phyloP scores from a whole-genome alignment of 192 early-diverging fungal species.

The Dissophora globulifera region DNA sequence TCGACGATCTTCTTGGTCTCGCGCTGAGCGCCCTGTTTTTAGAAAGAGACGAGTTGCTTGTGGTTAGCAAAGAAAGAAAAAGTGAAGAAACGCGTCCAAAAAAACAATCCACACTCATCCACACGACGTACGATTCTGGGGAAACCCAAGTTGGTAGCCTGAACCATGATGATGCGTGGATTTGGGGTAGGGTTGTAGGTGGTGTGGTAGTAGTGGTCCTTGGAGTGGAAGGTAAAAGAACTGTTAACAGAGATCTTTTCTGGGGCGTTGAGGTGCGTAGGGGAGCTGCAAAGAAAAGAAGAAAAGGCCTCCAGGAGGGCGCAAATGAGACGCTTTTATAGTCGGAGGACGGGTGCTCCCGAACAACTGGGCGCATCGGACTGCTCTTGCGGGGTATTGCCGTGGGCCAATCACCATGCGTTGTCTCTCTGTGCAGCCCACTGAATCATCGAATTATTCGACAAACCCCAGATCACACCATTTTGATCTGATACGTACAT shows the following conservation, averaged over 20 bases:
- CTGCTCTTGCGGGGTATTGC: not conserved
- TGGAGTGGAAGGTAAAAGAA: conserved; percentile 39
- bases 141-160: conserved; percentile 55
- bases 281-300: conserved; percentile 47
- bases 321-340: conserved; percentile 16
- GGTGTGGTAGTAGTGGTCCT: conserved; percentile 1
- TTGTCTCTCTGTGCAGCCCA: too few species aligned
- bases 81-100: not conserved
- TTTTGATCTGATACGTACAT: conserved; percentile 3
- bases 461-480: not conserved
- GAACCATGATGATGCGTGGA: conserved; percentile 41
- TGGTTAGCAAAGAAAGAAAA: not conserved
- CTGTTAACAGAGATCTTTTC: conserved; percentile 51
- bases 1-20: conserved; percentile 97
- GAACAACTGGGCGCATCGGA: too few species aligned
- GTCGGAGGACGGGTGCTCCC: not conserved
- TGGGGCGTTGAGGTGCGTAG: conserved; percentile 23
- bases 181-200: conserved; percentile 5
- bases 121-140: conserved; percentile 54
- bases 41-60: not conserved
- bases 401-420: conserved; percentile 5
- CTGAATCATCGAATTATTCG: too few species aligned
- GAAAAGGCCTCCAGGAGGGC: conserved; percentile 4
- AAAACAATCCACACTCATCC: conserved; percentile 10
- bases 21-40: conserved; percentile 80